These are phyloP conservation scores for Cadophora gregata DNA, from an alignment of 2,329 filamentous ascomycete genomes.

Conservation along the genomic window DNA sequence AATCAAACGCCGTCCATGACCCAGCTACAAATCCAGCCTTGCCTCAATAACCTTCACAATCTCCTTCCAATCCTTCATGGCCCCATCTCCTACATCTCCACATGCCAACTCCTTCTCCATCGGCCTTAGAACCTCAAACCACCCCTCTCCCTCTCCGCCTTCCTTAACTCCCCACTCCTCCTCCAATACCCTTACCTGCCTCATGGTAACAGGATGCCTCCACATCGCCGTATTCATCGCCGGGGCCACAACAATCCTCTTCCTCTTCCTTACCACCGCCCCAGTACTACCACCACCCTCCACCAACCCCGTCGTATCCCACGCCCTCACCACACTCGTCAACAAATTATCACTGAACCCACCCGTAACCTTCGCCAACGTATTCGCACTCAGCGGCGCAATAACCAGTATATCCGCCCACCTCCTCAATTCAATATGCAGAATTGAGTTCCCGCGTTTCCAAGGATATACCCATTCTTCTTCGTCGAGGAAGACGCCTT, in stretches of 20 bases:
- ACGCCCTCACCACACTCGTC: slow-evolving; percentile 78
- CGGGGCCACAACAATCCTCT: slow-evolving; percentile 76
- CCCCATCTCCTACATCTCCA: slow-evolving; percentile 81
- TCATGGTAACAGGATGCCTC: slow-evolving; percentile 79
- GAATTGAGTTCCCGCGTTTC: slow-evolving; percentile 77
- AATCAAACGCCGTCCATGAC: not conserved
- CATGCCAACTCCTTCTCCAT: slow-evolving; percentile 82
- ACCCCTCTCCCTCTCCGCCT: slow-evolving; percentile 68
- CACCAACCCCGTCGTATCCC: slow-evolving; percentile 66
- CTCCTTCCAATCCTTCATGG: slow-evolving; percentile 81
- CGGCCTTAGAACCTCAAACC: slow-evolving; percentile 76
- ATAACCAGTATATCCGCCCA: slow-evolving; percentile 84
- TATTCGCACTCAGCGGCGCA: slow-evolving; percentile 83
- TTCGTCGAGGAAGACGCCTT: slow-evolving; percentile 80
- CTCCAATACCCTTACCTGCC: slow-evolving; percentile 72
- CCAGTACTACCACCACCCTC: slow-evolving; percentile 1
- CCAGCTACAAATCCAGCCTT: slow-evolving; percentile 39
- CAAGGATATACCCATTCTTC: slow-evolving; percentile 85
- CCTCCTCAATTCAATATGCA: slow-evolving; percentile 87
- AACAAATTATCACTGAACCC: slow-evolving; percentile 82
- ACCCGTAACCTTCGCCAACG: slow-evolving; percentile 79
- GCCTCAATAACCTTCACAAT: slow-evolving; percentile 72
- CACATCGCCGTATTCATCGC: slow-evolving; percentile 95
- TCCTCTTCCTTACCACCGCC: slow-evolving; percentile 50
- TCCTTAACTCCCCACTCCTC: slow-evolving; percentile 74